These are phyloP conservation scores for Tylopilus vinaceipallidus DNA, from an alignment of 768 basidiomycete genomes.

Conservation along the genomic window DNA sequence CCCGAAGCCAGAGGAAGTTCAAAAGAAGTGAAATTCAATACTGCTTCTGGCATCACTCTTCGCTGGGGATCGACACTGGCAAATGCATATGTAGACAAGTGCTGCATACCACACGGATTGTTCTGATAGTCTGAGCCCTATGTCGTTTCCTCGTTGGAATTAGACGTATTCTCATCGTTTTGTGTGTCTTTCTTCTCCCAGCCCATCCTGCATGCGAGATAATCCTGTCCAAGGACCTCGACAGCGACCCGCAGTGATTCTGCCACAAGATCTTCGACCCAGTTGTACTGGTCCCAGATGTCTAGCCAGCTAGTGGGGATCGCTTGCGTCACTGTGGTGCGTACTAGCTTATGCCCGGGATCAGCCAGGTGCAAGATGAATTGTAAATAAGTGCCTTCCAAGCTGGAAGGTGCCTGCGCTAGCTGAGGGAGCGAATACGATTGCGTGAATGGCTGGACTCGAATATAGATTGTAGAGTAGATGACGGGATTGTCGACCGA, in stretches of 20 bases:
- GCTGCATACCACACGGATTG: conserved; percentile 10
- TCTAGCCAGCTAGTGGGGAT: conserved; percentile 85
- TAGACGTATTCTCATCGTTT: conserved; percentile 6
- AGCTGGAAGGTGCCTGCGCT: conserved; percentile 21
- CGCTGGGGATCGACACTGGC: conserved; percentile 11
- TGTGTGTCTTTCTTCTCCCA: conserved; percentile 49
- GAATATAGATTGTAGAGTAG: conserved; percentile 88
- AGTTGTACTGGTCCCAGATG: conserved; percentile 88
- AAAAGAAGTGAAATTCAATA: conserved; percentile 62
- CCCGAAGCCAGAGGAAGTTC: conserved; percentile 69
- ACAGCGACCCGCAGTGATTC: conserved; percentile 82
- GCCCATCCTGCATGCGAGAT: conserved; percentile 82
- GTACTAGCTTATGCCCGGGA: conserved; percentile 73
- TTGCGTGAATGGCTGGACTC: conserved; percentile 83
- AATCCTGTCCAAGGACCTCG: conserved; percentile 91
- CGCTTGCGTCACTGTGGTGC: conserved; percentile 79
- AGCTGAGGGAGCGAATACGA: conserved; percentile 45
- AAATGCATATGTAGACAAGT: conserved; percentile 11
- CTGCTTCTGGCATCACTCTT: neutral
- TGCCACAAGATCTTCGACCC: conserved; percentile 95
- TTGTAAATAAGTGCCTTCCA: conserved; percentile 44
- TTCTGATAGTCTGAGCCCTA: conserved; percentile 5
- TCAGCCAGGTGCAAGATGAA: conserved; percentile 70
- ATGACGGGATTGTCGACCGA: conserved; percentile 61
- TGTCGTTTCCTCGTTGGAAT: conserved; percentile 8